phyloP scores from a whole-genome alignment of 2,329 filamentous ascomycete species.

The Sclerotinia sclerotiorum region DNA sequence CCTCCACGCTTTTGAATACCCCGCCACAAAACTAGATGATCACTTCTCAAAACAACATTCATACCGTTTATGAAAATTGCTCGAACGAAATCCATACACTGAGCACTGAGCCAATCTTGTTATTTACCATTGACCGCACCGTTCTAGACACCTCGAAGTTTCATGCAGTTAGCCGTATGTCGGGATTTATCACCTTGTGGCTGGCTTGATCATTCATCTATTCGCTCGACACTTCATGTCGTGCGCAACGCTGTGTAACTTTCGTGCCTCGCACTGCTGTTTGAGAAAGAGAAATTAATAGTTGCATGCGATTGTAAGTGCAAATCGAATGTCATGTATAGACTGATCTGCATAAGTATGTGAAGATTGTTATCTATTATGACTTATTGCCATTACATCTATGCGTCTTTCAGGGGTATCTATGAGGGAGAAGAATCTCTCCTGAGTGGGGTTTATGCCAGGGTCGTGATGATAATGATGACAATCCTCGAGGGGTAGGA shows the following conservation, averaged over 20 bases:
- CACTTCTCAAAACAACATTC: neutral
- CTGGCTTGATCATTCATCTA: neutral
- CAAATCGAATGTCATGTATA: conserved; percentile 14
- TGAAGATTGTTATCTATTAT: neutral
- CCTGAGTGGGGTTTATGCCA: neutral
- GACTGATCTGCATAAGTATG: conserved; percentile 5
- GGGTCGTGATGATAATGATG: conserved; percentile 1
- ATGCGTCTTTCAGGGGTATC: neutral
- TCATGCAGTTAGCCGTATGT: conserved; percentile 7
- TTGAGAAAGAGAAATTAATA: neutral
- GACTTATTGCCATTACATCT: neutral
- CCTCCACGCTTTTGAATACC: conserved; percentile 9
- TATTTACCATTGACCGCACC: neutral
- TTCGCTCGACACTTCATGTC: neutral
- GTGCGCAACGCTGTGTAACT: neutral
- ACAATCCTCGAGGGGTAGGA: neutral
- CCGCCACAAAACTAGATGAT: neutral
- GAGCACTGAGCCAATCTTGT: neutral
- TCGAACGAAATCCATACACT: neutral
- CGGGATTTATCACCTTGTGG: conserved; percentile 3
- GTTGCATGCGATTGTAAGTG: neutral
- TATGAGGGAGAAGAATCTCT: neutral
- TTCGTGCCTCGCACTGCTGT: neutral
- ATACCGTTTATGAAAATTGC: neutral
- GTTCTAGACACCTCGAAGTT: conserved; percentile 1